phyloP scores from a whole-genome alignment of 2,329 filamentous ascomycete species.

The Cadophora gregata region DNA sequence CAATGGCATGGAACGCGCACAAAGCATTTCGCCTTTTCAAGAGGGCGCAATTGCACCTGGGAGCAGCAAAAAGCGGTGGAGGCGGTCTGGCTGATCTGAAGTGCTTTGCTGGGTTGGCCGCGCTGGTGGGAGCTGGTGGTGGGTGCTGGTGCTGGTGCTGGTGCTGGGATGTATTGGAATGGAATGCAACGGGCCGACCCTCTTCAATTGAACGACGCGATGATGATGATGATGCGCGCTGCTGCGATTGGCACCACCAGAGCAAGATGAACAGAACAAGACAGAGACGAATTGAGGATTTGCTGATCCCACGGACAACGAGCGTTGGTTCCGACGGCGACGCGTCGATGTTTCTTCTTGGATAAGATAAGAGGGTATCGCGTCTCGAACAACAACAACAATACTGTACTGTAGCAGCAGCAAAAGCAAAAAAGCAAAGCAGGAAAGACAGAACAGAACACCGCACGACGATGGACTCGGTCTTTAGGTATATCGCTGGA shows the following conservation, averaged over 20 bases:
- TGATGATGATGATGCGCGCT: too few relatives aligned
- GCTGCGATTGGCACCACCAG: background rate
- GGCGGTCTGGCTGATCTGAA: constrained; percentile 1
- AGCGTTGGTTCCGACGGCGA: constrained; percentile 30
- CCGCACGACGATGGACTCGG: constrained; percentile 27
- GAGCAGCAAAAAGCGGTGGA: constrained; percentile 36
- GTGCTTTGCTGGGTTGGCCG: constrained; percentile 17
- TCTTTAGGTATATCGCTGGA: constrained; percentile 27
- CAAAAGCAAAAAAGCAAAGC: constrained; percentile 23
- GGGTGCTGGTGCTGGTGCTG: too few relatives aligned
- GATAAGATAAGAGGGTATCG: too few relatives aligned
- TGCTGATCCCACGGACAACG: constrained; percentile 33
- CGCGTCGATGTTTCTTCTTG: constrained; percentile 29
- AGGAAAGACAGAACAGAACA: constrained; percentile 21
- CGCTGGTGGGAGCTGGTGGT: constrained; percentile 20
- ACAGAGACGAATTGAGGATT: constrained; percentile 24
- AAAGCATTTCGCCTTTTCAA: constrained; percentile 44
- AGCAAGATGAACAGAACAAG: constrained; percentile 19
- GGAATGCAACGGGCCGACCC: constrained; percentile 22
- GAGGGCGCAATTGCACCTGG: constrained; percentile 38
- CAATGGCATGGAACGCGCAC: constrained; percentile 39
- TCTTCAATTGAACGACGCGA: constrained; percentile 29
- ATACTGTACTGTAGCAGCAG: constrained; percentile 15
- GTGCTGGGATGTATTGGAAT: too few relatives aligned
- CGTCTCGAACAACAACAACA: constrained; percentile 26